Base-by-base conservation (phyloP, 2,329 filamentous ascomycete genomes). In the Monascus ruber region DNA sequence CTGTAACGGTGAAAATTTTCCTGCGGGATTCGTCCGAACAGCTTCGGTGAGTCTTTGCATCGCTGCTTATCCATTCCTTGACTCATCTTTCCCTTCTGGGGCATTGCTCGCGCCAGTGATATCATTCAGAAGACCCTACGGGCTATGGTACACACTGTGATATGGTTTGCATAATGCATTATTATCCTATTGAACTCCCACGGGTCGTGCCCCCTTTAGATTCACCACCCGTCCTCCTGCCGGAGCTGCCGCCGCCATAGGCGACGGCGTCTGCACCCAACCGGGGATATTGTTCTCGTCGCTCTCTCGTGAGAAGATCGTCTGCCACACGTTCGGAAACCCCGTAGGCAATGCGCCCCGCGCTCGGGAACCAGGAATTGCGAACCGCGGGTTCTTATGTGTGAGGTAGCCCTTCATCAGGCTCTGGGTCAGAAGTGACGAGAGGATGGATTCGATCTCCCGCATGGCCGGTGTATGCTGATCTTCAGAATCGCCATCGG, bases 401-500 rank as follows among this genome's bases (percentile, higher is more conserved):
- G 83, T 84, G 26, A 95, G 74, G 54, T 88, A 95, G 1, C 88
- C 89, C 48, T 81, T 79, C 56, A 95, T 70, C 24, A 94, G 68
- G 1, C 83, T 85, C 60, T 94, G 85, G 36, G 83, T 77, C 17
- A 93, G 75, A 8, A 95, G 72, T 7, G 80, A 81, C 0, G 83
- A 77, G 8, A 93, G 72, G 36, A 85, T 78, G 34, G 78, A 78
- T 62, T 94, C 86, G n/a, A 93, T 70, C 48, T 85, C 81, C 9
- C 49, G 52, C 53, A 65, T 58, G 36, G 65, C 76, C 71, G 28
- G 79, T 68, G 45, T 64, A 38, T 48, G 48, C 10, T 39, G 42
- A 27, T 45, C 46, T 11, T 52, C 42, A 10, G 33, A 7, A 8
- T 52, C 42, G 17, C 31, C 28, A 27, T 46, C 43, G 17, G 47